These are phyloP conservation scores for Polygonum maritimum DNA, from an alignment of 148 eudicot species.

Conservation along the genomic window DNA sequence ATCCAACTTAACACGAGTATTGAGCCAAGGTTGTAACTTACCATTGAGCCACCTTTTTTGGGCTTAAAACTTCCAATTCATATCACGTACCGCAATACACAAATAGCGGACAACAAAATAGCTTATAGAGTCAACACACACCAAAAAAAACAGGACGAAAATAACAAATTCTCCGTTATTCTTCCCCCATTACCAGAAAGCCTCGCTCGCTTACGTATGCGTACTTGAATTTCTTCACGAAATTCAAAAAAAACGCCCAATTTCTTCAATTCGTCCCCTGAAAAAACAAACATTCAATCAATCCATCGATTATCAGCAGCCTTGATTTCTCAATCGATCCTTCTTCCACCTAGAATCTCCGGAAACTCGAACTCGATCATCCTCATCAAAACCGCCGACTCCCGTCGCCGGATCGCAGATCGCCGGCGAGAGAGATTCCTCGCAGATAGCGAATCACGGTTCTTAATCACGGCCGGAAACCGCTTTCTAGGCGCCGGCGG, in stretches of 20 bases:
- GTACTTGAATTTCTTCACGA: neutral
- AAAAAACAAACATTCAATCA: neutral
- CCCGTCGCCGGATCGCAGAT: neutral
- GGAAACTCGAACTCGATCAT: neutral
- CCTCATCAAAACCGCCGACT: neutral
- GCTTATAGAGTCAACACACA: no score
- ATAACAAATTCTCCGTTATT: slow-evolving; percentile 1
- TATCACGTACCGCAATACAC: no score
- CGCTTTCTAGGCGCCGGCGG: slow-evolving; percentile 1
- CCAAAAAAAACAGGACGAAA: neutral
- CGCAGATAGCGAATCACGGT: neutral
- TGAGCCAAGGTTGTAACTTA: no score
- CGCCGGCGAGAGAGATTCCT: neutral
- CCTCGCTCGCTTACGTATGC: neutral
- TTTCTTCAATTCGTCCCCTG: neutral
- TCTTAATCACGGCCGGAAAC: neutral
- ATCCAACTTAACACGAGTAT: no score
- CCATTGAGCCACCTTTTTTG: no score
- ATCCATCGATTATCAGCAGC: no score
- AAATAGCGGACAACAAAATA: no score
- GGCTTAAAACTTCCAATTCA: no score
- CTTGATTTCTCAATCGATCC: no score
- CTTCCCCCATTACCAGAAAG: neutral
- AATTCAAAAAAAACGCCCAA: neutral
- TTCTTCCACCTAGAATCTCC: neutral